Conservation (phyloP, 352 stramenopile species). For the Pythium biforme region DNA sequence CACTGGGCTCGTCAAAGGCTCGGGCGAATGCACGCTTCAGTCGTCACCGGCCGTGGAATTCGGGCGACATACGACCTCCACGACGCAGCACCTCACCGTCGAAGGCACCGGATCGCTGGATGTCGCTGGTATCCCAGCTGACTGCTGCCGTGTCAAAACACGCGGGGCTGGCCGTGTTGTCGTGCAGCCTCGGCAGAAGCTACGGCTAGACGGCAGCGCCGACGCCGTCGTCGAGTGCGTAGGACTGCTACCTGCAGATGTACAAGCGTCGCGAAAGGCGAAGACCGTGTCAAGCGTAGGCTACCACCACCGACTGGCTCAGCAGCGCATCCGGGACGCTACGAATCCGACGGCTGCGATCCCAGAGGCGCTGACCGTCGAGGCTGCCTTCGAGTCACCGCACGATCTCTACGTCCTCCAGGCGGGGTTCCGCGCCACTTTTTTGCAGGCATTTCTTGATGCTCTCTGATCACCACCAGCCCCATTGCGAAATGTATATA, state of each 20-base stretch:
- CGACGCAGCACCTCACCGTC: background rate
- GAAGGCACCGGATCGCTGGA: slow-evolving; percentile 1
- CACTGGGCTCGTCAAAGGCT: background rate
- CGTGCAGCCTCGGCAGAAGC: background rate
- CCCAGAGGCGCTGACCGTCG: background rate
- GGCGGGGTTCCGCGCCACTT: background rate
- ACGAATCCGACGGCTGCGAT: background rate
- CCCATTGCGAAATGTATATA: no score
- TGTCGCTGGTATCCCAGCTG: slow-evolving; percentile 1
- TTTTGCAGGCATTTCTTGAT: background rate
- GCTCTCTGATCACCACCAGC: background rate
- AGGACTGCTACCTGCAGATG: background rate
- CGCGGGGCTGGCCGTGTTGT: background rate
- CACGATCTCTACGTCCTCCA: background rate
- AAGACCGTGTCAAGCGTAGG: background rate
- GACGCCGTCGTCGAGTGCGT: background rate
- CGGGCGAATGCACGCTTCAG: background rate
- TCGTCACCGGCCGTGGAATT: slow-evolving; percentile 1
- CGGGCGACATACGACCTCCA: background rate
- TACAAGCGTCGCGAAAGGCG: background rate
- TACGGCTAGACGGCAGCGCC: background rate
- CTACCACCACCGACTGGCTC: slow-evolving; percentile 1
- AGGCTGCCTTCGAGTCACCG: background rate
- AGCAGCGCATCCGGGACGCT: background rate
- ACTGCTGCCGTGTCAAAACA: background rate